Evolutionary conservation across 768 basidiomycete species (phyloP).

Genomic region (Xerocomellus dryophilus): DNA sequence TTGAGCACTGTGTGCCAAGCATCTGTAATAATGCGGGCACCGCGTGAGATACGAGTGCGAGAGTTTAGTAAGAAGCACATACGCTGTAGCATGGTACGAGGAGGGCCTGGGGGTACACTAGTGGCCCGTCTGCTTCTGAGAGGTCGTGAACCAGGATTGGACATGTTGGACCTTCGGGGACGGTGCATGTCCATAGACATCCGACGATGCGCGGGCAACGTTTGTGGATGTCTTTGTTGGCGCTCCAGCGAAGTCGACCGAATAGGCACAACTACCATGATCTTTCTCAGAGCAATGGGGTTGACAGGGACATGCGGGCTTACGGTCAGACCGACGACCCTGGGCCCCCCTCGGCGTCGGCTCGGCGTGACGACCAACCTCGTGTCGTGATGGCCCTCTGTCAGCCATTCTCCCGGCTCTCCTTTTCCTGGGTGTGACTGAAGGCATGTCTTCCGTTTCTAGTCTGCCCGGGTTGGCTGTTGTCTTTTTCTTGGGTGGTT

Average conservation of each 20-base stretch:
- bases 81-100: slow-evolving; percentile 68
- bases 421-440: slow-evolving; percentile 26
- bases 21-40: slow-evolving; percentile 40
- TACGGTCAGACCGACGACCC: slow-evolving; percentile 31
- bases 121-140: slow-evolving; percentile 23
- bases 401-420: slow-evolving; percentile 19
- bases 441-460: slow-evolving; percentile 17
- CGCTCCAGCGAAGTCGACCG: slow-evolving; percentile 24
- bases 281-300: slow-evolving; percentile 7
- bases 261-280: slow-evolving; percentile 17
- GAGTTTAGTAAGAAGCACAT: slow-evolving; percentile 24
- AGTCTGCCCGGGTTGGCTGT: slow-evolving; percentile 8
- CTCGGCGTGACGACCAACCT: slow-evolving; percentile 14
- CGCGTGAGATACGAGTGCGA: slow-evolving; percentile 2
- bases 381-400: slow-evolving; percentile 14
- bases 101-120: slow-evolving; percentile 30
- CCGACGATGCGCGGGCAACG: slow-evolving; percentile 24
- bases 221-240: slow-evolving; percentile 24
- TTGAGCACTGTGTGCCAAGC: slow-evolving; percentile 68
- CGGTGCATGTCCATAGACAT: slow-evolving; percentile 27
- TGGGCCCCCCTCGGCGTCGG: slow-evolving; percentile 17
- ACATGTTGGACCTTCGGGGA: slow-evolving; percentile 20
- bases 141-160: slow-evolving; percentile 23
- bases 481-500: slow-evolving; percentile 24
- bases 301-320: slow-evolving; percentile 1